Conservation (phyloP, 2,329 filamentous ascomycete genomes). For the Fusarium illudens region DNA sequence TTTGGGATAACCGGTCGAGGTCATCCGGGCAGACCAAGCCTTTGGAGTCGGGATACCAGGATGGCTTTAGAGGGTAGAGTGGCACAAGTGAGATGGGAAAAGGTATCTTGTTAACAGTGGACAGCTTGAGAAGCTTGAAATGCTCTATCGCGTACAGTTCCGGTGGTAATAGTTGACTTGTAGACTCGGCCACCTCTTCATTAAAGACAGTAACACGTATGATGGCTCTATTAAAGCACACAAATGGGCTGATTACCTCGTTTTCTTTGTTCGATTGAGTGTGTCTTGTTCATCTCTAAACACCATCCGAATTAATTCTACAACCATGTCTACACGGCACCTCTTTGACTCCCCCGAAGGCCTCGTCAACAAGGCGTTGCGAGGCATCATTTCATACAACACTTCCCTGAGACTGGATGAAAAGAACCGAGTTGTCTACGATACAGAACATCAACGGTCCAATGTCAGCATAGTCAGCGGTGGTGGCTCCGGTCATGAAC, state of each 20-base stretch:
- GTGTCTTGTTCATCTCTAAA: neutral
- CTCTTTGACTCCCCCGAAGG: constrained; percentile 62
- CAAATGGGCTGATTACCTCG: neutral
- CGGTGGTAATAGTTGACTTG: constrained; percentile 8
- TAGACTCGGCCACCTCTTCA: neutral
- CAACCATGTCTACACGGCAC: constrained; percentile 60
- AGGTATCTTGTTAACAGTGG: neutral
- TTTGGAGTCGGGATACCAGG: constrained; percentile 4
- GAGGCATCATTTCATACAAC: constrained; percentile 63
- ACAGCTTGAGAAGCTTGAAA: neutral
- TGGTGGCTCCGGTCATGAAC: constrained; percentile 67
- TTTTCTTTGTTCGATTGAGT: neutral
- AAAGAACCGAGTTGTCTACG: constrained; percentile 60
- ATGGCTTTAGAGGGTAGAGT: neutral
- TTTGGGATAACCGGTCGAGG: constrained; percentile 31
- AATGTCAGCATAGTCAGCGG: constrained; percentile 62
- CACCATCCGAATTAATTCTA: neutral
- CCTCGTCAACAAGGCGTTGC: constrained; percentile 61
- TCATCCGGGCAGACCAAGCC: neutral
- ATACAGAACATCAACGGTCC: constrained; percentile 54
- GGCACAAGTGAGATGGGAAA: neutral
- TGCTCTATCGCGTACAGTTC: neutral
- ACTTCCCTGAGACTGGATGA: constrained; percentile 59
- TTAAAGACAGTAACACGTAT: neutral
- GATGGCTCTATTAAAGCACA: neutral